phyloP scores from a whole-genome alignment of 176 grass and related monocot species.

The Guadua angustifolia region DNA sequence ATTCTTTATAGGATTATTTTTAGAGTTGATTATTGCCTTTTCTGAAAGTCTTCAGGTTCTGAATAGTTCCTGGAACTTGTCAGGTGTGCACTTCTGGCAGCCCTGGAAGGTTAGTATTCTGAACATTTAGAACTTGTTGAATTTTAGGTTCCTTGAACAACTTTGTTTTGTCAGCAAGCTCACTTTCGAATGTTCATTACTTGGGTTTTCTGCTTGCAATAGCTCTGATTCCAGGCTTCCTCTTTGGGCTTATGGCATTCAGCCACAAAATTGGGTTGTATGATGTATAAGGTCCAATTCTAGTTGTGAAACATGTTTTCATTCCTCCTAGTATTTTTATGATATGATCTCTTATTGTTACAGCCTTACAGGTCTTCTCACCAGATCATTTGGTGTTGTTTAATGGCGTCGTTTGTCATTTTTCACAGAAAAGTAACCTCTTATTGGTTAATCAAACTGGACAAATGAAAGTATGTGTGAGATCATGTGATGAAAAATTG shows the following conservation, averaged over 20 bases:
- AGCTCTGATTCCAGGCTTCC: slow-evolving; percentile 86
- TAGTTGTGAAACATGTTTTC: slow-evolving; percentile 91
- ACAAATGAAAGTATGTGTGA: too few relatives aligned
- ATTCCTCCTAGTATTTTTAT: too few relatives aligned
- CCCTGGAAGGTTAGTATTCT: slow-evolving; percentile 71
- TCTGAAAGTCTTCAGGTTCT: slow-evolving; percentile 65
- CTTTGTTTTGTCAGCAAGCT: not conserved
- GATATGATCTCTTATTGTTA: too few relatives aligned
- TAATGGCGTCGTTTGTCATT: too few relatives aligned
- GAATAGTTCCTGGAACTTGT: slow-evolving; percentile 88
- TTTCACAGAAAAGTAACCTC: too few relatives aligned
- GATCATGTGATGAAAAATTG: too few relatives aligned
- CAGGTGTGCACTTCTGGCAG: slow-evolving; percentile 89
- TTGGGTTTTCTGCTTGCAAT: slow-evolving; percentile 53
- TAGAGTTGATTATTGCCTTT: not conserved
- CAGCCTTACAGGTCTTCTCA: too few relatives aligned
- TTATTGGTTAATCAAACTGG: too few relatives aligned
- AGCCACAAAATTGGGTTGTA: slow-evolving; percentile 97
- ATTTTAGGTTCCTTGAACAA: slow-evolving; percentile 10
- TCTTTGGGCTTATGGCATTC: slow-evolving; percentile 93
- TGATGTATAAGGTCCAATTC: slow-evolving; percentile 89
- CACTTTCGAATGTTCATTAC: slow-evolving; percentile 18
- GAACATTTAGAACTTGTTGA: slow-evolving; percentile 28
- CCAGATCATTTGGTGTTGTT: too few relatives aligned
- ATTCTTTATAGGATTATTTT: slow-evolving; percentile 14